phyloP scores from a whole-genome alignment of 352 stramenopile genomes.

The Phytophthora boehmeriae region DNA sequence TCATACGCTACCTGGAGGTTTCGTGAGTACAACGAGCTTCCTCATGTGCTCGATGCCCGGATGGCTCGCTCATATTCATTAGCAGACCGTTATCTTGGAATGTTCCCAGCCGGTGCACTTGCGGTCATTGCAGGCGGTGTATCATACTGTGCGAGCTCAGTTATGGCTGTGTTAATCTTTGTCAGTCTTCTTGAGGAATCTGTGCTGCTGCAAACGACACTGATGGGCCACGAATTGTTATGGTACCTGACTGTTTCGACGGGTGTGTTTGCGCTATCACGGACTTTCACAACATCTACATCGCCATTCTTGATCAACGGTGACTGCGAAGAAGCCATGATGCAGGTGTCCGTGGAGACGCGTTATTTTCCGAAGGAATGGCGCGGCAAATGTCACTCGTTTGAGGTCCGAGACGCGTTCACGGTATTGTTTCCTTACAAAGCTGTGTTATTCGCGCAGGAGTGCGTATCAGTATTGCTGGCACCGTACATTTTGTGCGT shows the following conservation, averaged over 20 bases:
- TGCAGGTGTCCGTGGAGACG: slow-evolving; percentile 90
- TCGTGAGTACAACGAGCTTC: slow-evolving; percentile 98
- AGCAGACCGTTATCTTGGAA: slow-evolving; percentile 93
- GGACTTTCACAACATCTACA: slow-evolving; percentile 74
- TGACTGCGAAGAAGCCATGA: slow-evolving; percentile 86
- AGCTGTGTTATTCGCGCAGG: slow-evolving; percentile 91
- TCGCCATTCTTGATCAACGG: slow-evolving; percentile 80
- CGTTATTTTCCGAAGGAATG: slow-evolving; percentile 97
- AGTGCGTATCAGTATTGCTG: slow-evolving; percentile 94
- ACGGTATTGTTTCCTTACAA: slow-evolving; percentile 95
- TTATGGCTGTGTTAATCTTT: slow-evolving; percentile 94
- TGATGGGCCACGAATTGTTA: slow-evolving; percentile 94
- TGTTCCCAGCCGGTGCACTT: slow-evolving; percentile 92
- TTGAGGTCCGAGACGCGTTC: slow-evolving; percentile 90
- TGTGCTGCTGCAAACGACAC: slow-evolving; percentile 95
- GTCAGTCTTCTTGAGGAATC: slow-evolving; percentile 96
- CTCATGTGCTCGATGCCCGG: slow-evolving; percentile 95
- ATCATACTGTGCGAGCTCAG: slow-evolving; percentile 95
- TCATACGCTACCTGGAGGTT: slow-evolving; percentile 91
- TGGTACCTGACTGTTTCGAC: slow-evolving; percentile 97
- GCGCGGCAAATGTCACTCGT: slow-evolving; percentile 85
- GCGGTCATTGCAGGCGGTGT: slow-evolving; percentile 92
- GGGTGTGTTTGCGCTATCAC: slow-evolving; percentile 77
- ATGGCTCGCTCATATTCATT: slow-evolving; percentile 92
- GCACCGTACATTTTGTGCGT: slow-evolving; percentile 97